Percentiles rank a stretch among this genome's conserved stretches.
These are phyloP conservation scores for Malassezia furfur DNA, from an alignment of 1,284 basidiomycete species.

Conservation along the genomic window DNA sequence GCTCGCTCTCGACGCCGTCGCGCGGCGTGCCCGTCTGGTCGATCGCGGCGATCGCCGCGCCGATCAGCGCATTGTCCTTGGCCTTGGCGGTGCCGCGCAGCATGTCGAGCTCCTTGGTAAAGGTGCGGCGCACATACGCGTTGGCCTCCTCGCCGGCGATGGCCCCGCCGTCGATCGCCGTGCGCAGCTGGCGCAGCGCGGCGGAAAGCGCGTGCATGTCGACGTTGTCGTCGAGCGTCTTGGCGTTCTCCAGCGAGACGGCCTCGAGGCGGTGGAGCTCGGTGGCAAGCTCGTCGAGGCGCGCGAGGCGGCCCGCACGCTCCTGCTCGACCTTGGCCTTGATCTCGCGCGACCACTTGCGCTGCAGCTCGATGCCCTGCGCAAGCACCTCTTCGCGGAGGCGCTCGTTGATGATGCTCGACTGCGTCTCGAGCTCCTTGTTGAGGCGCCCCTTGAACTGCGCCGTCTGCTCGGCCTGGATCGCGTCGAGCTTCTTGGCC, in stretches of 20 bases:
- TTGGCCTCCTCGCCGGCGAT: slow-evolving; percentile 47
- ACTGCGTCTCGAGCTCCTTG: slow-evolving; percentile 74
- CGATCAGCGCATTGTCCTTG: slow-evolving; percentile 53
- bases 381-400: slow-evolving; percentile 89
- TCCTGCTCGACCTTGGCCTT: slow-evolving; percentile 93
- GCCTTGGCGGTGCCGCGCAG: slow-evolving; percentile 58
- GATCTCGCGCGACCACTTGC: slow-evolving; percentile 90
- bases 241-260: slow-evolving; percentile 79
- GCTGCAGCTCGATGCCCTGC: slow-evolving; percentile 92
- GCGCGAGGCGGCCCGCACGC: slow-evolving; percentile 85
- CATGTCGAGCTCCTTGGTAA: slow-evolving; percentile 78
- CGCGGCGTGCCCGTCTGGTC: slow-evolving; percentile 68
- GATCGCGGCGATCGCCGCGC: slow-evolving; percentile 29
- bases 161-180: slow-evolving; percentile 53
- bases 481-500: slow-evolving; percentile 69
- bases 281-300: slow-evolving; percentile 82
- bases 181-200: slow-evolving; percentile 47
- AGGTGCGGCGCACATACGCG: slow-evolving; percentile 61
- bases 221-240: slow-evolving; percentile 78
- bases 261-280: slow-evolving; percentile 83
- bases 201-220: slow-evolving; percentile 63
- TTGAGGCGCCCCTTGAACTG: slow-evolving; percentile 79
- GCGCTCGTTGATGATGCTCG: slow-evolving; percentile 74
- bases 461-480: slow-evolving; percentile 64
- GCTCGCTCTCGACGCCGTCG: slow-evolving; percentile 73